These are phyloP conservation scores for Mycena sp. DNA, from an alignment of 1,284 basidiomycete species.

Conservation along the genomic window DNA sequence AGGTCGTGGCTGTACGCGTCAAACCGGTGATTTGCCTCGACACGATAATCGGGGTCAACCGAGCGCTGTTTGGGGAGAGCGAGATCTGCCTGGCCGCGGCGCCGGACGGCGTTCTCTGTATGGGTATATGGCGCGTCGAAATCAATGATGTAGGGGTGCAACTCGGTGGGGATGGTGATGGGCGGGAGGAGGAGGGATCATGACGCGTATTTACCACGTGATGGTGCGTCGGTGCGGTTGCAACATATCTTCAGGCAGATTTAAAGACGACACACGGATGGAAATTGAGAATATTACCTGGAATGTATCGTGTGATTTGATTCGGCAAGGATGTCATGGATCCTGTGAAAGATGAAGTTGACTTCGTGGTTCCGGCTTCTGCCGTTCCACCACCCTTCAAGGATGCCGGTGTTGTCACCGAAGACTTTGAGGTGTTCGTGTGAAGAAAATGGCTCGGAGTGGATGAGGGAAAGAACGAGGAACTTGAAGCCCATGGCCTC, in stretches of 20 bases:
- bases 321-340: slow-evolving; percentile 16
- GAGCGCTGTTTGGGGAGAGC: no score
- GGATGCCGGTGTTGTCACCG: slow-evolving; percentile 50
- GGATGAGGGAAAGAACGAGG: slow-evolving; percentile 42
- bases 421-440: slow-evolving; percentile 37
- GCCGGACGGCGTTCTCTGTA: not conserved
- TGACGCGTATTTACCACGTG: not conserved
- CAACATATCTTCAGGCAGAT: slow-evolving; percentile 36
- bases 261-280: not conserved
- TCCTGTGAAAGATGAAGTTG: slow-evolving; percentile 35
- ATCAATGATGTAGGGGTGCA: slow-evolving; percentile 20
- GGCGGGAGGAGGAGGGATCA: not conserved
- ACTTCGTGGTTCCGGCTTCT: slow-evolving; percentile 42
- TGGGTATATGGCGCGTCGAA: slow-evolving; percentile 27
- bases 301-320: slow-evolving; percentile 3
- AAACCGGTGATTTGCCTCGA: not conserved
- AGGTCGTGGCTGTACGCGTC: no score
- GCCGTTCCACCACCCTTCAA: slow-evolving; percentile 50
- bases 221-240: slow-evolving; percentile 27
- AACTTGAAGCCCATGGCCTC: slow-evolving; percentile 49
- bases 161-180: not conserved
- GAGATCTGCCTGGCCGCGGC: no score
- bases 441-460: no score
- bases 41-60: not conserved
- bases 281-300: not conserved